Evolutionary conservation across 352 stramenopile species (phyloP).

Genomic region (Globisporangium irregulare): DNA sequence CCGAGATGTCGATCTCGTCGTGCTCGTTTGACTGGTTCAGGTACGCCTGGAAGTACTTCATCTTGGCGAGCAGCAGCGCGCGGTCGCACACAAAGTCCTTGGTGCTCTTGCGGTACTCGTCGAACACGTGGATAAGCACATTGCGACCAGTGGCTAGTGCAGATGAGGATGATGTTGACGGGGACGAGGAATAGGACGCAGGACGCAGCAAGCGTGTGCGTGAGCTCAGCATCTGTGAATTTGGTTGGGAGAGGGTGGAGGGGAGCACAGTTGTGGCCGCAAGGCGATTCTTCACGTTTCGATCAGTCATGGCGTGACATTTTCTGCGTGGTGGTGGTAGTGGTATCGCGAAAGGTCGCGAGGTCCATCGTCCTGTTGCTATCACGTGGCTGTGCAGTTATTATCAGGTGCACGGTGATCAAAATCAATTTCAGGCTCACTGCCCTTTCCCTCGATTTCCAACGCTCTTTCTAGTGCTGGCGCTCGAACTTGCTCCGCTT

Average conservation of each 20-base stretch:
- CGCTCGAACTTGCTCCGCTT: too few species aligned
- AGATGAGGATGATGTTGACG: background rate
- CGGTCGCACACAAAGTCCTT: conserved; percentile 86
- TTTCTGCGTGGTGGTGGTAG: too few species aligned
- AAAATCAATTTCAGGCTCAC: too few species aligned
- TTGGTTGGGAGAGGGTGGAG: background rate
- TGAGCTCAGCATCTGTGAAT: conserved; percentile 10
- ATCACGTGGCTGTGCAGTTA: too few species aligned
- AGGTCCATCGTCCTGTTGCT: too few species aligned
- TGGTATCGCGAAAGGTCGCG: too few species aligned
- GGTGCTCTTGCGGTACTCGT: conserved; percentile 82
- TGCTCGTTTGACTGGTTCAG: conserved; percentile 71
- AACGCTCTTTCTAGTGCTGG: too few species aligned
- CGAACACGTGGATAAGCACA: conserved; percentile 89
- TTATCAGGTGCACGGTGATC: too few species aligned
- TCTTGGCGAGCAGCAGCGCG: conserved; percentile 80
- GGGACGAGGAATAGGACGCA: background rate
- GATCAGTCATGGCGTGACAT: too few species aligned
- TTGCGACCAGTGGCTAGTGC: conserved; percentile 20
- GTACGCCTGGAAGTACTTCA: conserved; percentile 91
- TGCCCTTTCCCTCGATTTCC: too few species aligned
- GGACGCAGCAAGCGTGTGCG: background rate
- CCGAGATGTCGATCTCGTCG: conserved; percentile 92
- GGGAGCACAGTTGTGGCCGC: background rate
- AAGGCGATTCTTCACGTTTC: too few species aligned